These are phyloP conservation scores for Phytopythium vexans DNA, from an alignment of 352 stramenopile species.

Conservation along the genomic window DNA sequence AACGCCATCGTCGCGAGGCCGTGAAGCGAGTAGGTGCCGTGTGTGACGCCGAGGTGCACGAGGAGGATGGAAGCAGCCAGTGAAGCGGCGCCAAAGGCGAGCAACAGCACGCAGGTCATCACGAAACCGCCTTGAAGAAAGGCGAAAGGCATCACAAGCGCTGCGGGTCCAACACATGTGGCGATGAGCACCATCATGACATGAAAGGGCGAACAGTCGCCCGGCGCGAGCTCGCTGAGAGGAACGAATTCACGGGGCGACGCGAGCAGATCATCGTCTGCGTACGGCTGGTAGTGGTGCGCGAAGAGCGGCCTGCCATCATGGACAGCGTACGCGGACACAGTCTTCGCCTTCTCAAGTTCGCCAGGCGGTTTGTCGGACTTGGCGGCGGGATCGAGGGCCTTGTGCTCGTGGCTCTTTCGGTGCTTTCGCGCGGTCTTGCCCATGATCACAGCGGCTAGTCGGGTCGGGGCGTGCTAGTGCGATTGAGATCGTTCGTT, in stretches of 20 bases:
- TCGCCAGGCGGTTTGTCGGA: not conserved
- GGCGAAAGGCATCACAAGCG: slow-evolving; percentile 33
- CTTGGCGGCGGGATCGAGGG: slow-evolving; percentile 5
- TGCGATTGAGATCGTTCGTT: too few species aligned
- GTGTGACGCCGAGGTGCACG: slow-evolving; percentile 38
- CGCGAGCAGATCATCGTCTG: slow-evolving; percentile 44
- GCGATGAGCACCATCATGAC: slow-evolving; percentile 33
- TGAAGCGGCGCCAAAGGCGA: slow-evolving; percentile 29
- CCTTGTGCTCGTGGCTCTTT: slow-evolving; percentile 31
- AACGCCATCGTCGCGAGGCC: slow-evolving; percentile 45
- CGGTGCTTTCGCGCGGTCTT: slow-evolving; percentile 36
- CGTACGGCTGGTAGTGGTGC: not conserved
- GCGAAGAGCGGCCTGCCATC: slow-evolving; percentile 19
- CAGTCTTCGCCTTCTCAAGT: slow-evolving; percentile 2
- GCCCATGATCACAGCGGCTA: slow-evolving; percentile 13
- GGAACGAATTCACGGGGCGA: slow-evolving; percentile 40
- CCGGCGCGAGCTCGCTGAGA: slow-evolving; percentile 32
- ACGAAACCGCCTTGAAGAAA: slow-evolving; percentile 45
- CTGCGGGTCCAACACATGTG: slow-evolving; percentile 30
- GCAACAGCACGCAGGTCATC: slow-evolving; percentile 29
- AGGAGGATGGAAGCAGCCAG: slow-evolving; percentile 26
- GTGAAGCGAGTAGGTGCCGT: slow-evolving; percentile 56
- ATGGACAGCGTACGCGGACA: slow-evolving; percentile 36
- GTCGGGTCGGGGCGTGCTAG: not conserved
- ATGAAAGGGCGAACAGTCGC: slow-evolving; percentile 24